Percentiles rank a stretch among this genome's conserved stretches.
Conservation (phyloP, 169 alveolate species). For the Cryptosporidium ryanae region DNA sequence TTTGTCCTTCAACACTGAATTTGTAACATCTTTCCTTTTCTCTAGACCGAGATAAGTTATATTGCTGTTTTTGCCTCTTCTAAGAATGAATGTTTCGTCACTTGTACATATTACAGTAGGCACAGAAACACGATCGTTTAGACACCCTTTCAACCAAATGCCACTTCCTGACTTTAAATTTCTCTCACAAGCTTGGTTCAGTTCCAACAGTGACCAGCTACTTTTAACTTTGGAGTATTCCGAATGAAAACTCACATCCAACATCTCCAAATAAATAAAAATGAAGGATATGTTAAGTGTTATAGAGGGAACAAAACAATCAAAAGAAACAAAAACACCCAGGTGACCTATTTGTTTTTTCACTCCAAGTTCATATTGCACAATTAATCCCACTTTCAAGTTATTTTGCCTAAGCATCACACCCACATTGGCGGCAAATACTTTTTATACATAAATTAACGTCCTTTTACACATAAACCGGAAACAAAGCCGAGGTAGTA, state of each 20-base stretch:
- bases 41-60: conserved; percentile 20
- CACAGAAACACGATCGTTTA: not conserved
- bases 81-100: conserved; percentile 23
- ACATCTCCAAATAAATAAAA: not conserved
- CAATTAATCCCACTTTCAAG: no score
- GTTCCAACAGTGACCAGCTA: conserved; percentile 57
- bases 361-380: no score
- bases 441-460: no score
- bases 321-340: no score
- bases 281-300: no score
- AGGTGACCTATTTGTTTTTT: no score
- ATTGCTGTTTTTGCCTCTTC: conserved; percentile 59
- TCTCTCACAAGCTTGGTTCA: conserved; percentile 31
- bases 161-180: not conserved
- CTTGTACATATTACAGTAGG: conserved; percentile 36
- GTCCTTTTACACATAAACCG: no score
- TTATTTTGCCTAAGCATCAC: no score
- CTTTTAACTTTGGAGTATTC: conserved; percentile 18
- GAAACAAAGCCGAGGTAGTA: no score
- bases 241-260: conserved; percentile 47
- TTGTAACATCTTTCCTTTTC: not conserved
- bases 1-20: no score
- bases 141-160: conserved; percentile 40
- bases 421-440: no score
- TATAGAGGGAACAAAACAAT: no score